These are phyloP conservation scores for Backusella macrospora DNA, from an alignment of 192 early-diverging fungal species.

Conservation along the genomic window DNA sequence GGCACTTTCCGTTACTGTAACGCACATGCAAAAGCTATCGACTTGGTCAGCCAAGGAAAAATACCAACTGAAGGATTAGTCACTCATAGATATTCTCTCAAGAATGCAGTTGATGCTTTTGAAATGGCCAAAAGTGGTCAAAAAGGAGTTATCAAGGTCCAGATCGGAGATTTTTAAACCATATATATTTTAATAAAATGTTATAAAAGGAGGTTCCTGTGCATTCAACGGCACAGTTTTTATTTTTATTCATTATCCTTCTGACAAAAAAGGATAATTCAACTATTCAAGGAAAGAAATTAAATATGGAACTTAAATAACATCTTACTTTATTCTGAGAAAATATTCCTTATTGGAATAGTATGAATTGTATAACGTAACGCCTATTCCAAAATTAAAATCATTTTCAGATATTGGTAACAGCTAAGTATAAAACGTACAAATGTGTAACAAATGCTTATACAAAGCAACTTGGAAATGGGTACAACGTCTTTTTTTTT, in stretches of 20 bases:
- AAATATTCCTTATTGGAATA: no score
- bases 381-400: no score
- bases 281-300: no score
- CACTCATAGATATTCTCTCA: background rate
- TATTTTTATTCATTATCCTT: background rate
- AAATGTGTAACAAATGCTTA: background rate
- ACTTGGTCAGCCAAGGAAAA: constrained; percentile 26
- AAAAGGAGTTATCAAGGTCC: constrained; percentile 7
- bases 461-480: background rate
- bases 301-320: no score
- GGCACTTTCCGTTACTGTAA: constrained; percentile 37
- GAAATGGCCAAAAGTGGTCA: background rate
- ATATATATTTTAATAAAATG: background rate
- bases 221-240: no score
- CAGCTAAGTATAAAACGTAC: background rate
- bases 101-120: background rate
- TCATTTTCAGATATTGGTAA: no score
- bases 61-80: constrained; percentile 23
- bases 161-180: background rate
- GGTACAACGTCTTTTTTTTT: background rate
- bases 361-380: no score
- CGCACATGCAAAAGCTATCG: constrained; percentile 32
- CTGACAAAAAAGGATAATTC: no score
- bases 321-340: no score
- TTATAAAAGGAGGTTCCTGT: background rate